A percentile compares a stretch with the other conserved stretches of the same genome.
Evolutionary conservation across 2,329 filamentous ascomycete genomes (phyloP).

Genomic region (Penicillium expansum): DNA sequence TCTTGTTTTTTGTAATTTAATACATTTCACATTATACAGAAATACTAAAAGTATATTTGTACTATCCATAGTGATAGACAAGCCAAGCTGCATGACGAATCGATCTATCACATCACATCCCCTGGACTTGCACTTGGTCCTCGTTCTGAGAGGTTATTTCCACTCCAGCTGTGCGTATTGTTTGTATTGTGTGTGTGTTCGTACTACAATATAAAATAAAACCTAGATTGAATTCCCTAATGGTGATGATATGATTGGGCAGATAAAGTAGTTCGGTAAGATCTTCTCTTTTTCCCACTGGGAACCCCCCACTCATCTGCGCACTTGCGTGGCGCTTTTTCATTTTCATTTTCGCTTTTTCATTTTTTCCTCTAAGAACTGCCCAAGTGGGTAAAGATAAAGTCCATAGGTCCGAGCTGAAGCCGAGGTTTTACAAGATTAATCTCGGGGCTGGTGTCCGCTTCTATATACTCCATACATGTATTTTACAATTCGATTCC

Average conservation of each 20-base stretch:
- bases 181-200: background rate
- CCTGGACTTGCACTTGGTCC: background rate
- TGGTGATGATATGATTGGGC: constrained; percentile 1
- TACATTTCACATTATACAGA: too few species aligned
- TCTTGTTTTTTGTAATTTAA: too few species aligned
- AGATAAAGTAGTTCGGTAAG: background rate
- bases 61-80: background rate
- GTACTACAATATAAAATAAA: background rate
- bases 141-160: background rate
- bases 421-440: background rate
- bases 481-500: background rate
- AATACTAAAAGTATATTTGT: background rate
- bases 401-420: background rate
- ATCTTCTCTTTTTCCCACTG: background rate
- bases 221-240: background rate
- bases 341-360: too few species aligned
- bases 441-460: background rate
- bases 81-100: background rate
- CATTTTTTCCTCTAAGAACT: background rate
- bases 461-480: background rate
- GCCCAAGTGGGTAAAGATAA: background rate
- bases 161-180: background rate
- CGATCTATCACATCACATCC: constrained; percentile 1
- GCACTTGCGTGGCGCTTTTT: background rate
- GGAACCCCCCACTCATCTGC: background rate